Evolutionary conservation across 345 rosid genomes (phyloP).

Genomic region (Linum lewisii): DNA sequence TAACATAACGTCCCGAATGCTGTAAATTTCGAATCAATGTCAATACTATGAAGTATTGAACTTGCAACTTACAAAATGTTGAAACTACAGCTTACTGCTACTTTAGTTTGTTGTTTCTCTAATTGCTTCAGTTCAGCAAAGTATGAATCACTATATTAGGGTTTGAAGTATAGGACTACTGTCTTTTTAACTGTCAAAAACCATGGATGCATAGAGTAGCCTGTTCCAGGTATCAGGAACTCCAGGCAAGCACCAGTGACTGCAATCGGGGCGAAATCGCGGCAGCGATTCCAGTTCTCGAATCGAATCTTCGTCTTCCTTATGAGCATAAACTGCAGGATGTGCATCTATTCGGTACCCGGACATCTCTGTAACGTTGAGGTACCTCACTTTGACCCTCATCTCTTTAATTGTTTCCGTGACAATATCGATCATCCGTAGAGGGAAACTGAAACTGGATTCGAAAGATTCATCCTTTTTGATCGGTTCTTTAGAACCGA

Average conservation of each 20-base stretch:
- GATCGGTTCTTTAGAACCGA: slow-evolving; percentile 21
- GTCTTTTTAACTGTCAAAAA: slow-evolving; percentile 10
- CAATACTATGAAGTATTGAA: too few species aligned
- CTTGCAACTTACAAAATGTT: too few species aligned
- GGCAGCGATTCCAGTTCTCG: slow-evolving; percentile 13
- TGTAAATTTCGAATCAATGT: too few species aligned
- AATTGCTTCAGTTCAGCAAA: too few species aligned
- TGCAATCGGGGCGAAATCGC: slow-evolving; percentile 31
- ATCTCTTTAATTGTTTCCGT: slow-evolving; percentile 21
- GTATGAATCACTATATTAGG: too few species aligned
- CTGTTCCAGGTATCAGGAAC: slow-evolving; percentile 53
- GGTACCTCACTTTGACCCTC: slow-evolving; percentile 25
- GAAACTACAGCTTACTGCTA: too few species aligned
- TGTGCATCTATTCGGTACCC: slow-evolving; percentile 35
- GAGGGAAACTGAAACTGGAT: slow-evolving; percentile 17
- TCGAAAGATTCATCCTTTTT: slow-evolving; percentile 17
- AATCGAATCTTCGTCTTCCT: slow-evolving; percentile 9
- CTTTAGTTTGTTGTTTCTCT: too few species aligned
- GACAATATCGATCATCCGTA: slow-evolving; percentile 14
- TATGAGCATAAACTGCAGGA: slow-evolving; percentile 34
- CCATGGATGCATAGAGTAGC: slow-evolving; percentile 32
- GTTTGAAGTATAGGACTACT: too few species aligned
- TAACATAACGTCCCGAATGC: too few species aligned
- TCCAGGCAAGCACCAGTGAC: slow-evolving; percentile 62
- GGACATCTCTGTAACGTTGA: slow-evolving; percentile 36